Conservation (phyloP, 2,329 filamentous ascomycete species). For the Clarireedia monteithiana region DNA sequence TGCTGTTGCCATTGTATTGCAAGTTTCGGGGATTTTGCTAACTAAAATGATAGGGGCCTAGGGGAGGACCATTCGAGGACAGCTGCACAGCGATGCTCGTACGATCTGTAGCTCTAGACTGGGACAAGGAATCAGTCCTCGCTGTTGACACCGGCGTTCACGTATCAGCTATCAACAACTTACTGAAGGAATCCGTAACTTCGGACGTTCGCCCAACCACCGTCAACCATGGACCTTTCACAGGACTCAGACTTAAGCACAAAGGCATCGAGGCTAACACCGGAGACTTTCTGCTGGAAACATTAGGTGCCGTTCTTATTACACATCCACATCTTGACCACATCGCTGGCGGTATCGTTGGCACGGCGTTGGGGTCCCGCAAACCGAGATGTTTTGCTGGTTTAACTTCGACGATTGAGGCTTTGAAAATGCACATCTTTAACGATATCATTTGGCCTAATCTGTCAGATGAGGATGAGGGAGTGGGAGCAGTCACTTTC, state of each 20-base stretch:
- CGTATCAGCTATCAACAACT: slow-evolving; percentile 73
- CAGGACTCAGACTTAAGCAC: slow-evolving; percentile 64
- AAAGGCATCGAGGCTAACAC: slow-evolving; percentile 68
- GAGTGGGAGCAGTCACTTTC: slow-evolving; percentile 86
- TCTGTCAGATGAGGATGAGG: slow-evolving; percentile 89
- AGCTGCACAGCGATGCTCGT: slow-evolving; percentile 83
- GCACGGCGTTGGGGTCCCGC: slow-evolving; percentile 72
- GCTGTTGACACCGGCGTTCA: slow-evolving; percentile 94
- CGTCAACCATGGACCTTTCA: slow-evolving; percentile 65
- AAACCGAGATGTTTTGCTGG: slow-evolving; percentile 82
- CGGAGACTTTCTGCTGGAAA: slow-evolving; percentile 53
- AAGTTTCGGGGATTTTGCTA: neutral
- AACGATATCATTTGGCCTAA: slow-evolving; percentile 99
- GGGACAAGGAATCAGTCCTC: slow-evolving; percentile 74
- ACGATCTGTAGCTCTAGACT: slow-evolving; percentile 68
- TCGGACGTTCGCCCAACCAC: slow-evolving; percentile 39
- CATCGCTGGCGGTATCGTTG: slow-evolving; percentile 55
- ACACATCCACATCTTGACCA: neutral
- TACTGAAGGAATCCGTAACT: slow-evolving; percentile 39
- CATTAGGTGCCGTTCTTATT: slow-evolving; percentile 34
- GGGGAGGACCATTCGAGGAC: slow-evolving; percentile 83
- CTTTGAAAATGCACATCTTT: slow-evolving; percentile 91
- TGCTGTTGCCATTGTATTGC: too few relatives aligned
- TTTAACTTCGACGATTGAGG: slow-evolving; percentile 80
- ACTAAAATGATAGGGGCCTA: slow-evolving; percentile 59